Percentiles rank a stretch among this genome's conserved stretches.
phyloP scores from a whole-genome alignment of 768 basidiomycete genomes.

The Mycena latifolia region DNA sequence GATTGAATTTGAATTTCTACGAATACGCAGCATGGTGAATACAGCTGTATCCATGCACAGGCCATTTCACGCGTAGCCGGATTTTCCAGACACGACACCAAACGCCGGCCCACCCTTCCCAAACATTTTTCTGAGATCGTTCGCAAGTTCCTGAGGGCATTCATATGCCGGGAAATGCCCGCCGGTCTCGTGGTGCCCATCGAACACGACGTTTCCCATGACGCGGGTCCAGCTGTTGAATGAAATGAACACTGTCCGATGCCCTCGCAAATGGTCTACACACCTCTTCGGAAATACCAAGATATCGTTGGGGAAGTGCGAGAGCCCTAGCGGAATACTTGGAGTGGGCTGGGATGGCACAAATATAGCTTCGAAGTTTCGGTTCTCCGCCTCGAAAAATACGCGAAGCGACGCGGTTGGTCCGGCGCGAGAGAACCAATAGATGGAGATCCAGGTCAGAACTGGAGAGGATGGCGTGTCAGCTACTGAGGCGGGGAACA shows the following conservation, averaged over 20 bases:
- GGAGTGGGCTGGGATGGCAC: not conserved
- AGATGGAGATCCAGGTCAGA: constrained; percentile 45
- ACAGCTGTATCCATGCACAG: no score
- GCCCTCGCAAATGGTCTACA: not conserved
- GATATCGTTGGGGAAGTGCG: constrained; percentile 16
- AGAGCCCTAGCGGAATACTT: constrained; percentile 21
- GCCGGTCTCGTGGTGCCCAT: constrained; percentile 37
- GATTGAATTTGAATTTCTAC: no score
- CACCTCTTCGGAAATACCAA: constrained; percentile 20
- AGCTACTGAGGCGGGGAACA: no score
- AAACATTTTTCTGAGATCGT: constrained; percentile 55
- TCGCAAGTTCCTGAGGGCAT: constrained; percentile 46
- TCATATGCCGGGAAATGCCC: constrained; percentile 58
- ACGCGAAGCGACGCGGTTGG: constrained; percentile 38
- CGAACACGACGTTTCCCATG: constrained; percentile 21
- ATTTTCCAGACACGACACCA: constrained; percentile 30
- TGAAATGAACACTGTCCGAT: not conserved
- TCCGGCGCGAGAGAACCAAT: constrained; percentile 46
- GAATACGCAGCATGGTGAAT: no score
- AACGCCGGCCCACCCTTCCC: constrained; percentile 50
- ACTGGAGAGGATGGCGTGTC: constrained; percentile 28
- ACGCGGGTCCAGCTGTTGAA: constrained; percentile 8
- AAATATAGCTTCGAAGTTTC: not conserved
- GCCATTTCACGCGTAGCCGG: constrained; percentile 3
- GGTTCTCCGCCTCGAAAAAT: constrained; percentile 34